These are phyloP conservation scores for Cutaneotrichosporon cutaneum DNA, from an alignment of 1,284 basidiomycete genomes.

Conservation along the genomic window DNA sequence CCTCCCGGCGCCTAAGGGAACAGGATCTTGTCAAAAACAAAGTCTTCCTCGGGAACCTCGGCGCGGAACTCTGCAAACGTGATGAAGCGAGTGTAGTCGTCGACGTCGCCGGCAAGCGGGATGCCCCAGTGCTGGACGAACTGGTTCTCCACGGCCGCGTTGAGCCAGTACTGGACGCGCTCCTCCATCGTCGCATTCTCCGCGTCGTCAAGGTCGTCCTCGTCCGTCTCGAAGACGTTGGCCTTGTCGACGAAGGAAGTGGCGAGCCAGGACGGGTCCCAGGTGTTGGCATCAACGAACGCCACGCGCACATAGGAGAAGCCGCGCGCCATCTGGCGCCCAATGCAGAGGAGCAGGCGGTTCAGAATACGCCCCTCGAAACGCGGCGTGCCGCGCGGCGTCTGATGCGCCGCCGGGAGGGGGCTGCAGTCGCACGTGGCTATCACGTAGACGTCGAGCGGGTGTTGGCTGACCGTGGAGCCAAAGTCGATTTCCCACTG, in stretches of 20 bases:
- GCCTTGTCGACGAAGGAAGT: background rate
- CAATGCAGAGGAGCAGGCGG: background rate
- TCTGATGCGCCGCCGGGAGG: background rate
- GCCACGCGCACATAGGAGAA: background rate
- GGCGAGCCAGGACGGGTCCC: background rate
- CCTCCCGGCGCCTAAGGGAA: background rate
- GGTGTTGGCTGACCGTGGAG: background rate
- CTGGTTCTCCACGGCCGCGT: background rate
- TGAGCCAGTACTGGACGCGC: background rate
- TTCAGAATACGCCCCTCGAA: background rate
- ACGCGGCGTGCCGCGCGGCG: background rate
- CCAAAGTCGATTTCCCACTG: constrained; percentile 6
- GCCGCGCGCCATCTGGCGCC: background rate
- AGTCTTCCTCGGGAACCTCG: background rate
- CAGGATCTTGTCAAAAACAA: background rate
- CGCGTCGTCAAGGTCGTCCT: background rate
- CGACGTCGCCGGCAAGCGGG: background rate
- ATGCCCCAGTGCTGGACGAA: background rate
- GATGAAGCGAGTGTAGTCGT: background rate
- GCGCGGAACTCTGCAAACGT: background rate
- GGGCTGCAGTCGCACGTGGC: background rate
- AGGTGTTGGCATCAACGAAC: background rate
- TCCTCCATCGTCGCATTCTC: background rate
- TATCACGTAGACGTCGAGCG: background rate
- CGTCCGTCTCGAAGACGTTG: background rate